Base-by-base conservation (phyloP, 805 yeast species). In the Candida vartiovaarae region DNA sequence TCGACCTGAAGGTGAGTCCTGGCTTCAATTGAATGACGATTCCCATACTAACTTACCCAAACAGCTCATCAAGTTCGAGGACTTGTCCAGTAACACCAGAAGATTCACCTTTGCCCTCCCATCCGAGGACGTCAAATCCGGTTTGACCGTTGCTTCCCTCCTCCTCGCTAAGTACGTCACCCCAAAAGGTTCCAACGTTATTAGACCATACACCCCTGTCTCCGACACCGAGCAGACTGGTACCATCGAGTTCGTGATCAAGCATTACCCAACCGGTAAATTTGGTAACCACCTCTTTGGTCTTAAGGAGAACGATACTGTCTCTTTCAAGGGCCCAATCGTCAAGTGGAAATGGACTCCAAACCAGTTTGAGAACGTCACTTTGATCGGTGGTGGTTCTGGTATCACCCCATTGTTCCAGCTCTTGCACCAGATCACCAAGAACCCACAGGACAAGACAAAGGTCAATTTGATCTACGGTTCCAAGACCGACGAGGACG, bases 391-490 rank as follows among this genome's bases (percentile, higher is more conserved):
- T 57, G 99, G 95, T 60, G 99, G 99, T 62, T 75, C 95, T 41
- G 98, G 98, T 68, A 90, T 93, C 65, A 87, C 97, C 39, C 99
- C 99, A 47, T 74, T 93, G 67, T 90, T 76, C 74, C 99, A 93
- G 73, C 68, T 93, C 64, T 65, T 87, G 50, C 83, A 79, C 59
- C 81, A 78, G 63, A 76, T 91, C 62, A 74, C 85, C 59, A 72
- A 74, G 62, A 79, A 90, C 74, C 90, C 95, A 44, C 70, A 67
- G 38, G 98, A 93, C 70, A 83, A 87, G 65, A 93, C 99, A 59
- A 83, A 88, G 75, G 81, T 93, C 51, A 74, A 80, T 50, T 72
- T 93, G 55, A 71, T 78, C 62, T 91, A 85, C 70, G 98, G 96
- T 59, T 80, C 79, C 65, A 71, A 80, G 66, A 68, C 89, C 45